A percentile compares a stretch with the other conserved stretches of the same genome.
Conservation (phyloP, 1,284 basidiomycete species). For the Coriolopsis trogii region DNA sequence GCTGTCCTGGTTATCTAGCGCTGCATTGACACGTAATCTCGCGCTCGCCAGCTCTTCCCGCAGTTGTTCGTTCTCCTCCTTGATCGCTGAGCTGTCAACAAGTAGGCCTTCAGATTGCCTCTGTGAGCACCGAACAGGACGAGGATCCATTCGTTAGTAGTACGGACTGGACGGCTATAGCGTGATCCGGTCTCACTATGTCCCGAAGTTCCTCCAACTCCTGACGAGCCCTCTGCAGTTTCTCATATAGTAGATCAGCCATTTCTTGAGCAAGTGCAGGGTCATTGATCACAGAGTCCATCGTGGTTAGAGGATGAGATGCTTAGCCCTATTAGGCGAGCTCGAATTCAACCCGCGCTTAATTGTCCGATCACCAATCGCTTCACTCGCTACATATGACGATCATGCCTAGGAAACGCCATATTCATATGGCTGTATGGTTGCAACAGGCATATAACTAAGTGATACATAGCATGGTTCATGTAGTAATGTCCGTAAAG, state of each 20-base stretch:
- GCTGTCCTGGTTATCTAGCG: not conserved
- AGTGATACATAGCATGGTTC: constrained; percentile 3
- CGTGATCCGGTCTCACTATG: not conserved
- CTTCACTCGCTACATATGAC: too few species aligned
- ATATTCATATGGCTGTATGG: not conserved
- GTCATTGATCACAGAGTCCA: constrained; percentile 10
- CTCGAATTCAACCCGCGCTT: too few species aligned
- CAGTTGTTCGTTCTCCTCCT: constrained; percentile 7
- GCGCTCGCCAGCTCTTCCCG: constrained; percentile 4
- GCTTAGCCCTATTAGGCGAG: too few species aligned
- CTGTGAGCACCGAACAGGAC: not conserved
- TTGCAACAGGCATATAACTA: not conserved
- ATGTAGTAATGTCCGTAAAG: constrained; percentile 4
- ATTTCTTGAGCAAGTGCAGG: constrained; percentile 15
- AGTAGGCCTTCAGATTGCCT: not conserved
- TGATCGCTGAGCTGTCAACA: constrained; percentile 6
- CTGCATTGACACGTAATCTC: not conserved
- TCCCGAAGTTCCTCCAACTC: constrained; percentile 11
- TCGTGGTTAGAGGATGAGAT: not conserved
- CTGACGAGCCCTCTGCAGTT: constrained; percentile 13
- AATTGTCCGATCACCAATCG: too few species aligned
- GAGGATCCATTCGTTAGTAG: not conserved
- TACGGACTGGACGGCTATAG: too few species aligned
- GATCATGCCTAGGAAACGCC: too few species aligned
- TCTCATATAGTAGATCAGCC: constrained; percentile 11